Conservation (phyloP, 2,329 filamentous ascomycete species). For the Alternaria sp. region DNA sequence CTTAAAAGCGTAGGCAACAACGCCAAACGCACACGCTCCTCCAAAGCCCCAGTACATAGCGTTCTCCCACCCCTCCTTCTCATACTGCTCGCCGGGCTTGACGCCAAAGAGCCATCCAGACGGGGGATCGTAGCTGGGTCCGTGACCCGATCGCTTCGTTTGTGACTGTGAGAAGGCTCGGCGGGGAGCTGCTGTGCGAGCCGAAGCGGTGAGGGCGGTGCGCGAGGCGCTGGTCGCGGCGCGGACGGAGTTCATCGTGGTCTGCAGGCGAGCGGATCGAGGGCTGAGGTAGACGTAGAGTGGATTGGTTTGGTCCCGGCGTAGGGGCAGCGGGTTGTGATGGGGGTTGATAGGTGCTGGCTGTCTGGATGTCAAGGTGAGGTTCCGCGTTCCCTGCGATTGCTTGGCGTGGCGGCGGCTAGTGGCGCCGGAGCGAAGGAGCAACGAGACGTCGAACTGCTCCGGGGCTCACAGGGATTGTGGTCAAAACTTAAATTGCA, state of each 20-base stretch:
- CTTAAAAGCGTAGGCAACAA: constrained; percentile 91
- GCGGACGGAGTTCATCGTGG: constrained; percentile 37
- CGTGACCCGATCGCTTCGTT: constrained; percentile 55
- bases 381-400: constrained; percentile 10
- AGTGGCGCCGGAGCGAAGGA: constrained; percentile 5
- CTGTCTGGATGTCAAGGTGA: constrained; percentile 1
- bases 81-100: constrained; percentile 92
- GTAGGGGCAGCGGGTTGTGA: neutral
- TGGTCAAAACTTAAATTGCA: neutral
- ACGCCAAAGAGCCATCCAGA: constrained; percentile 92
- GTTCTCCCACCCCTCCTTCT: constrained; percentile 96
- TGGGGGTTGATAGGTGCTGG: constrained; percentile 14
- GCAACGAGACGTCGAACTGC: constrained; percentile 12
- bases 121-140: constrained; percentile 85
- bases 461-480: neutral
- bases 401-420: constrained; percentile 21
- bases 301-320: constrained; percentile 5
- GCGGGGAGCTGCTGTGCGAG: constrained; percentile 12
- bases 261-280: neutral
- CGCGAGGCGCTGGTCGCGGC: constrained; percentile 30
- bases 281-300: neutral
- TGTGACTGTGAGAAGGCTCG: constrained; percentile 35
- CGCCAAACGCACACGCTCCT: constrained; percentile 74
- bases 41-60: constrained; percentile 85
- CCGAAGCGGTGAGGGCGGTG: constrained; percentile 26